These are phyloP conservation scores for Umbelopsis sp. DNA, from an alignment of 192 early-diverging fungal genomes.

Conservation along the genomic window DNA sequence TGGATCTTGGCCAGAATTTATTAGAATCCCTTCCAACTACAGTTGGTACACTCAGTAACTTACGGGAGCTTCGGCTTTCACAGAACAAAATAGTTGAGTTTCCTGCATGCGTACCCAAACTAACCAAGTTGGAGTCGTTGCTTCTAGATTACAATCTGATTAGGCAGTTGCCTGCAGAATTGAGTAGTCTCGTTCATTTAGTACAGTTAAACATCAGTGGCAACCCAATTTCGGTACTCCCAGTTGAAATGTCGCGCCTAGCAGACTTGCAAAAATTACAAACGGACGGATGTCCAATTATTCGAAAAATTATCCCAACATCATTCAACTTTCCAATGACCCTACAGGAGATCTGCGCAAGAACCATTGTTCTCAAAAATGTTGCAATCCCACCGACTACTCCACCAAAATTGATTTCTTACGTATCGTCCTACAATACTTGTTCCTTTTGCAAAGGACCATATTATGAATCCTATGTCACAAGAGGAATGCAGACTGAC, in stretches of 20 bases:
- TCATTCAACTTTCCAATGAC: constrained; percentile 55
- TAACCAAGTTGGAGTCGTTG: constrained; percentile 68
- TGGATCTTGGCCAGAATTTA: neutral
- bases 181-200: constrained; percentile 62
- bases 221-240: constrained; percentile 70
- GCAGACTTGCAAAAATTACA: constrained; percentile 64
- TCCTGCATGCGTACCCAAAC: constrained; percentile 67
- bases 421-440: constrained; percentile 56
- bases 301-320: constrained; percentile 34
- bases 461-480: constrained; percentile 67
- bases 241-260: constrained; percentile 71
- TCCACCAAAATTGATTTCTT: constrained; percentile 58
- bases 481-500: constrained; percentile 66
- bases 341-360: constrained; percentile 75
- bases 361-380: constrained; percentile 69
- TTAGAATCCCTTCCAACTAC: constrained; percentile 62
- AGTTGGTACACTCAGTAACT: constrained; percentile 70
- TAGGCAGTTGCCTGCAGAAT: constrained; percentile 59
- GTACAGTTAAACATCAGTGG: constrained; percentile 64
- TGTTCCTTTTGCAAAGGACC: constrained; percentile 84
- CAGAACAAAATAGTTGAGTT: constrained; percentile 62
- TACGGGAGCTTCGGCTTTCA: constrained; percentile 61
- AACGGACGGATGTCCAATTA: constrained; percentile 56
- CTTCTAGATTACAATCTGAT: constrained; percentile 63
- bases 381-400: constrained; percentile 54